Percentiles rank a stretch among this genome's conserved stretches.
Conservation (phyloP, 306 rosid species). For the Purshia tridentata region DNA sequence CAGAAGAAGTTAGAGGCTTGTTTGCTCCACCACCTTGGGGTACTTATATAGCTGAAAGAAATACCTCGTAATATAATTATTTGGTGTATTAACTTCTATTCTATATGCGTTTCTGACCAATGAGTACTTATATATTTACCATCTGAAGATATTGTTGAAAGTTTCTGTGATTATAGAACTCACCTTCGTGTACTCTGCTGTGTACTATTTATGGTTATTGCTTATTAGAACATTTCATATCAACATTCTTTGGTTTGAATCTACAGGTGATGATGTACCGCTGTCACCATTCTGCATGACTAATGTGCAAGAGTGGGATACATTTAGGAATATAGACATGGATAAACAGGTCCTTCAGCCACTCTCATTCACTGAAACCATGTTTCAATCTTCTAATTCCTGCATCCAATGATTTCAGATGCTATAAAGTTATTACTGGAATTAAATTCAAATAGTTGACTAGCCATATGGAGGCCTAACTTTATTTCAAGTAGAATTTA, state of each 20-base stretch:
- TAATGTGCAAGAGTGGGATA: slow-evolving; percentile 80
- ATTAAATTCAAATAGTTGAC: neutral
- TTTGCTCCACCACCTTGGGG: slow-evolving; percentile 98
- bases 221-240: slow-evolving; percentile 4
- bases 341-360: slow-evolving; percentile 71
- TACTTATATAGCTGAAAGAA: slow-evolving; percentile 29
- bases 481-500: neutral
- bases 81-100: neutral
- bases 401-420: neutral
- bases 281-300: slow-evolving; percentile 80
- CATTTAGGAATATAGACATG: slow-evolving; percentile 95
- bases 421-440: neutral
- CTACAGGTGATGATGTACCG: slow-evolving; percentile 79
- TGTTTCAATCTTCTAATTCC: neutral
- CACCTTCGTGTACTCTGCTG: neutral
- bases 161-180: slow-evolving; percentile 10
- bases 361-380: slow-evolving; percentile 4
- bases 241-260: slow-evolving; percentile 32
- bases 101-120: neutral
- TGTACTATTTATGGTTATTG: slow-evolving; percentile 14
- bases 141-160: neutral
- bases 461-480: neutral
- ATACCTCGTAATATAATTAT: neutral
- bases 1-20: slow-evolving; percentile 87
- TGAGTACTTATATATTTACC: neutral